Base-by-base conservation (phyloP, 2,329 filamentous ascomycete genomes). In the Pseudocercospora cruenta region DNA sequence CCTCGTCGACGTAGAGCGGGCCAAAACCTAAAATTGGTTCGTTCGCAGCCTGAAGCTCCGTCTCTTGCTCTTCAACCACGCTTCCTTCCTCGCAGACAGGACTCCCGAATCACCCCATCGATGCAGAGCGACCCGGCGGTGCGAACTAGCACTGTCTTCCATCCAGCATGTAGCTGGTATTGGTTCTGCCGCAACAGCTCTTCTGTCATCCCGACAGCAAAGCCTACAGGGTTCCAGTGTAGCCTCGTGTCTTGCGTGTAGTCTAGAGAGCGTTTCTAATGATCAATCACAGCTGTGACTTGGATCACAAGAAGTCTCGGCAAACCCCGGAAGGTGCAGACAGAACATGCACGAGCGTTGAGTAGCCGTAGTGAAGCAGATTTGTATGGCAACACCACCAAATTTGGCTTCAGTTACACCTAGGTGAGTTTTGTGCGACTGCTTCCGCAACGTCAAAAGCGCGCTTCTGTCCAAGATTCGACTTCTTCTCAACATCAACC, bases 401-500 rank as follows among this genome's bases (percentile, higher is more conserved):
- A 21, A 39, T 12, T 45, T 4, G 7, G 36, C 19, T 49, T 58
- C 51, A 64, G 12, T 24, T 3, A 2, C 19, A 10, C 8, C 22
- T n/a, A 60, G 19, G 58, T 45, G 58, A 60, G 33, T 12, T 59
- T 59, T 10, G 28, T 9, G 1, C 2, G 31, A 19, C 33, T 43
- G 58, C 39, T 22, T 6, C 14, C 58, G 19, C 22, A 49, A 26
- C 6, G 4, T 6, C 53, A 57, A 57, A 57, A 57, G 53, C 53
- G 26, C 10, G 24, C 53, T 57, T 19, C 26, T 4, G 6, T 51
- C 47, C 47, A 51, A 16, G 26, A 3, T 9, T 57, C 12, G n/a
- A 16, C 33, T 60, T 60, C 58, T 26, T 60, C 33, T 43, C 28
- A 19, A 59, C n/a, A 43, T n/a, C 55, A 19, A 58, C 22, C 53